A percentile compares a stretch with the other conserved stretches of the same genome.
Evolutionary conservation across 2,329 filamentous ascomycete genomes (phyloP).

Genomic region (Aspergillus alliaceus): DNA sequence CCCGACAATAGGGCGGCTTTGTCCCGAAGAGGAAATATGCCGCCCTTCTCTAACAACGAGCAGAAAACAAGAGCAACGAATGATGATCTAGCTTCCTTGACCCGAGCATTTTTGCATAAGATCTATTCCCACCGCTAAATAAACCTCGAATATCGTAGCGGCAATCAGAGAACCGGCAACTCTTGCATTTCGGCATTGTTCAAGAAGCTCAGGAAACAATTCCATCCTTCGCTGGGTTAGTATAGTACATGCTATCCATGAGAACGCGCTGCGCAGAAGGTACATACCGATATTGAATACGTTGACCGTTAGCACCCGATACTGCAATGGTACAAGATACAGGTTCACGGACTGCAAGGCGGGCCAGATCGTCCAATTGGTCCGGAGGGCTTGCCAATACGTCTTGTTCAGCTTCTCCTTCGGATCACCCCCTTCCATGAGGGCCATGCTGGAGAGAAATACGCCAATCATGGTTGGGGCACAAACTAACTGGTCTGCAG

Average conservation of each 20-base stretch:
- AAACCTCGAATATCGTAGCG: background rate
- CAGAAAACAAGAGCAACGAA: background rate
- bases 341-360: slow-evolving; percentile 14
- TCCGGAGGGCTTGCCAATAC: slow-evolving; percentile 15
- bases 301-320: slow-evolving; percentile 15
- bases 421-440: slow-evolving; percentile 12
- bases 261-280: background rate
- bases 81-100: background rate
- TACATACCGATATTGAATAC: slow-evolving; percentile 17
- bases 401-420: slow-evolving; percentile 11
- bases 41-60: background rate
- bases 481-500: slow-evolving; percentile 14
- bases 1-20: background rate
- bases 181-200: slow-evolving; percentile 8
- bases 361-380: slow-evolving; percentile 18
- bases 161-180: background rate
- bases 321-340: slow-evolving; percentile 15
- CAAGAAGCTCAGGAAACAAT: slow-evolving; percentile 18
- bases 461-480: slow-evolving; percentile 19
- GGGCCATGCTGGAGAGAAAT: slow-evolving; percentile 17
- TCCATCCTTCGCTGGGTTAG: slow-evolving; percentile 11
- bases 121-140: no score
- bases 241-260: background rate
- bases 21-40: background rate
- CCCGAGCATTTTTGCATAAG: background rate